Conservation (phyloP, 306 rosid species). For the Luffa aegyptiaca region DNA sequence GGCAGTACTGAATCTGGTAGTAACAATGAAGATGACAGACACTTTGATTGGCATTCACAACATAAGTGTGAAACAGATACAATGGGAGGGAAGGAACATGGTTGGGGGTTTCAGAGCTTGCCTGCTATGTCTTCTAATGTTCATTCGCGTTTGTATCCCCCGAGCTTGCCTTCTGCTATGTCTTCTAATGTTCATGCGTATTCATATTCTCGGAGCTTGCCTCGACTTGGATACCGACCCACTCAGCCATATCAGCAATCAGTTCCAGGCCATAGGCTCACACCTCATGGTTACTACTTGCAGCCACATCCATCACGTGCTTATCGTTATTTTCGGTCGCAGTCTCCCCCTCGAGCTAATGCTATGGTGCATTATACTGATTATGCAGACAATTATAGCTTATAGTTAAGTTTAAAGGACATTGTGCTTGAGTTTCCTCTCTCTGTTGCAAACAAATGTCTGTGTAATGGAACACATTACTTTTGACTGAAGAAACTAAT, state of each 20-base stretch:
- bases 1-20: neutral
- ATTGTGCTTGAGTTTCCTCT: neutral
- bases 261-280: neutral
- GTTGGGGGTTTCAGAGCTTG: neutral
- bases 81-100: neutral
- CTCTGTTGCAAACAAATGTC: neutral
- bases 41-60: neutral
- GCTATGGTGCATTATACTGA: conserved; percentile 1
- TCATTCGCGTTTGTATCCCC: neutral
- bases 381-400: neutral
- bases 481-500: neutral
- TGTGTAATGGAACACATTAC: neutral
- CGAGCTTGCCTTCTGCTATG: neutral
- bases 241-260: neutral
- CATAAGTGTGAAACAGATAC: neutral
- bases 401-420: neutral
- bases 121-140: neutral
- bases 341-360: neutral
- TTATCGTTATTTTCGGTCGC: neutral
- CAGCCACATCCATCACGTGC: neutral
- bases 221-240: neutral
- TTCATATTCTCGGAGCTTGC: neutral
- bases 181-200: neutral
- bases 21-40: neutral
- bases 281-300: neutral